A percentile compares a stretch with the other conserved stretches of the same genome.
Evolutionary conservation across 106 monocot genomes (phyloP).

Genomic region (Amphibolis antarctica): DNA sequence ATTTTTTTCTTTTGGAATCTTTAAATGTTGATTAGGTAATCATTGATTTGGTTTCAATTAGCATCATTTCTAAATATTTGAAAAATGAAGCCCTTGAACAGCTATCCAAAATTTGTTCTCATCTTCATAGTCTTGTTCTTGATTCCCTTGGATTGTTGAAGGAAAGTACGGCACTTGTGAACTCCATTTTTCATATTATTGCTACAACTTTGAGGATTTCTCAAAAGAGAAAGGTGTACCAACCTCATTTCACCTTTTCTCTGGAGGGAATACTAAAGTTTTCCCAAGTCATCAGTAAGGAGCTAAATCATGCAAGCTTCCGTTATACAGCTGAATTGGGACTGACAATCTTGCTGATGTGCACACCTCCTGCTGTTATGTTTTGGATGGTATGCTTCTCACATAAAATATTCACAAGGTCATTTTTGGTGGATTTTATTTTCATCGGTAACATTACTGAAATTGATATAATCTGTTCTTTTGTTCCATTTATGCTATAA

Average conservation of each 20-base stretch:
- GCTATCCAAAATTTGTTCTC: constrained; percentile 50
- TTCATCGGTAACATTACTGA: not conserved
- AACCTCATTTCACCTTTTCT: constrained; percentile 67
- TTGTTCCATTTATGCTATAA: too few species aligned
- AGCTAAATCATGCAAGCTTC: constrained; percentile 9
- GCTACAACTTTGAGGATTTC: constrained; percentile 52
- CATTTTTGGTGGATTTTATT: not conserved
- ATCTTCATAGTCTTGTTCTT: constrained; percentile 27
- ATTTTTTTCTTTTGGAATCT: not conserved
- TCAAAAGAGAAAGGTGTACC: constrained; percentile 44
- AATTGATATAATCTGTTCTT: too few species aligned
- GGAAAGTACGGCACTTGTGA: constrained; percentile 34
- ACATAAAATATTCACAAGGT: not conserved
- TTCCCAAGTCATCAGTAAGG: constrained; percentile 26
- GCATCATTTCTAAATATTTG: constrained; percentile 42
- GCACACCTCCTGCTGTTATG: constrained; percentile 33
- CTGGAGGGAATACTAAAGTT: constrained; percentile 38
- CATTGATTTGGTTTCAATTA: constrained; percentile 39
- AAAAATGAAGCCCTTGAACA: constrained; percentile 67
- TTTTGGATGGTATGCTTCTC: constrained; percentile 37
- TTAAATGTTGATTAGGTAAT: constrained; percentile 33
- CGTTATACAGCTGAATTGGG: constrained; percentile 24
- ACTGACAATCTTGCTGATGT: constrained; percentile 46
- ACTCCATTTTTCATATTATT: constrained; percentile 46
- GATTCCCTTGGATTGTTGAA: constrained; percentile 24